These are phyloP conservation scores for Ophiostoma sp. DNA, from an alignment of 2,329 filamentous ascomycete genomes.

Conservation along the genomic window DNA sequence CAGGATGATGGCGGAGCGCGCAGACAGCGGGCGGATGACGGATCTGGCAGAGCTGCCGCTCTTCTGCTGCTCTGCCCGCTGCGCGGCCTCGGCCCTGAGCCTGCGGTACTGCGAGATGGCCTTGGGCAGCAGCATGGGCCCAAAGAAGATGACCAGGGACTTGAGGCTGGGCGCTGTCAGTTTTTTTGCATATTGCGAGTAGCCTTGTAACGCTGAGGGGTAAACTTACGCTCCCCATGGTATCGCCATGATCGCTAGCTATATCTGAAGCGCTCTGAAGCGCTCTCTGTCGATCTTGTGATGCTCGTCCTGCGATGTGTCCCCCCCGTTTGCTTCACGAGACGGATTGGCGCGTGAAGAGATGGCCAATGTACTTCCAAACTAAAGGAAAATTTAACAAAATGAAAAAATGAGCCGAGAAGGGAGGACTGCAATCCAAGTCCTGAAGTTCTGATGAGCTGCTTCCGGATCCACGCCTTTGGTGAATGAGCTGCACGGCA, in stretches of 20 bases:
- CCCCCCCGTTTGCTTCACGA: background rate
- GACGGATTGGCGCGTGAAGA: background rate
- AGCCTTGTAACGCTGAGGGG: background rate
- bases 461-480: conserved; percentile 1
- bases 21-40: conserved; percentile 43
- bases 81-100: conserved; percentile 39
- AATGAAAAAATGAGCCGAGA: background rate
- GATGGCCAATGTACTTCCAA: background rate
- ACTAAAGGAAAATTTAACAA: background rate
- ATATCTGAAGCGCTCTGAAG: background rate
- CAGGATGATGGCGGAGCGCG: conserved; percentile 57
- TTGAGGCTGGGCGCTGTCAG: conserved; percentile 41
- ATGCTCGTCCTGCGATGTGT: background rate
- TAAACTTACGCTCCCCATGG: conserved; percentile 46
- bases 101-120: conserved; percentile 60
- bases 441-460: background rate
- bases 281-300: background rate
- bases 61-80: conserved; percentile 35
- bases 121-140: conserved; percentile 65
- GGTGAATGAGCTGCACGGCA: background rate
- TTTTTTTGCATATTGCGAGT: background rate
- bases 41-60: conserved; percentile 42
- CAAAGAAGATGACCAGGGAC: conserved; percentile 57
- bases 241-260: conserved; percentile 32
- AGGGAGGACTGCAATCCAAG: too few species aligned